These are phyloP conservation scores for Plantago major DNA, from an alignment of 257 asterid genomes.

Conservation along the genomic window DNA sequence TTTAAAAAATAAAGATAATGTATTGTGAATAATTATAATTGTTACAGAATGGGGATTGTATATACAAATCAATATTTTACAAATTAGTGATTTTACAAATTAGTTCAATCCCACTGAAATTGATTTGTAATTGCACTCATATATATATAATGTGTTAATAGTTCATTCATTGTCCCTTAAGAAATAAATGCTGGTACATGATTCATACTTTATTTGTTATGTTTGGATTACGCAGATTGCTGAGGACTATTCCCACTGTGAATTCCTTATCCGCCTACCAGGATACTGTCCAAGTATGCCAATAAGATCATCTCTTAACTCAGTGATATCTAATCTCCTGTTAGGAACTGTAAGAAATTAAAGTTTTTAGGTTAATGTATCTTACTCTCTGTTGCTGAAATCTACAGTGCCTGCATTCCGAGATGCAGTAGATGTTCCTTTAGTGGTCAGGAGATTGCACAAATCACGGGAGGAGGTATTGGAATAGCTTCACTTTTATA, in stretches of 20 bases:
- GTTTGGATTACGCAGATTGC: constrained; percentile 63
- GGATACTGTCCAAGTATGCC: constrained; percentile 97
- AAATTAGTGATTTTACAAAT: too few relatives aligned
- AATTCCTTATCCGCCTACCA: constrained; percentile 94
- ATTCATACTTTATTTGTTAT: constrained; percentile 13
- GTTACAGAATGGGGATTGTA: too few relatives aligned
- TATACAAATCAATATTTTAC: too few relatives aligned
- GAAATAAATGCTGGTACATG: background rate
- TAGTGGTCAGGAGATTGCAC: constrained; percentile 95
- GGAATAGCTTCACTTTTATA: background rate
- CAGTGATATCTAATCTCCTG: background rate
- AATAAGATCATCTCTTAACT: constrained; percentile 3
- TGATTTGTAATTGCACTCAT: too few relatives aligned
- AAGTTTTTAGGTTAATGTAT: background rate
- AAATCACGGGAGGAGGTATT: constrained; percentile 71
- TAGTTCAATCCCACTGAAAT: too few relatives aligned
- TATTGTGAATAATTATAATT: too few relatives aligned
- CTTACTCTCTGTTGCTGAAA: constrained; percentile 23
- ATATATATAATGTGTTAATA: too few relatives aligned
- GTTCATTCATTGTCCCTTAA: background rate
- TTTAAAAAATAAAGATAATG: too few relatives aligned
- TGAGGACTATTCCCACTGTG: constrained; percentile 97
- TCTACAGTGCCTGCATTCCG: constrained; percentile 96
- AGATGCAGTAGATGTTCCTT: constrained; percentile 91
- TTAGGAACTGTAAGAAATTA: background rate